Percentiles rank a stretch among this genome's conserved stretches.
These are phyloP conservation scores for Diaporthe humulicola DNA, from an alignment of 2,329 filamentous ascomycete genomes.

Conservation along the genomic window DNA sequence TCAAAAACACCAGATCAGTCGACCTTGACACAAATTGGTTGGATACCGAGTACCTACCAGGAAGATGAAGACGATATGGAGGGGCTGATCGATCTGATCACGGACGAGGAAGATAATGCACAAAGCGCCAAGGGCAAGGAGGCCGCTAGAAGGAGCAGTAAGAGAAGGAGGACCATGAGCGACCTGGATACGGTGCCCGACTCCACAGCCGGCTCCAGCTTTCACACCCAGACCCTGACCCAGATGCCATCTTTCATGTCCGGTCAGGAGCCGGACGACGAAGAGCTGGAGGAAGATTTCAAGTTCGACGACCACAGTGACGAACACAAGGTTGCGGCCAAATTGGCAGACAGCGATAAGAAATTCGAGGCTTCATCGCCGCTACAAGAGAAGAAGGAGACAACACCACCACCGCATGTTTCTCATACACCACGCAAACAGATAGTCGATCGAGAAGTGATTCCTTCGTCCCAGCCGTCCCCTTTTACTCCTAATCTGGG, in stretches of 20 bases:
- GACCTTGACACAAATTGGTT: slow-evolving; percentile 51
- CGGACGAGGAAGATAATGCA: slow-evolving; percentile 12
- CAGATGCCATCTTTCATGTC: slow-evolving; percentile 46
- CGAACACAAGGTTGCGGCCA: neutral
- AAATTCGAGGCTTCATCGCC: neutral
- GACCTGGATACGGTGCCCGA: slow-evolving; percentile 38
- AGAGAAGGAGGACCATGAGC: slow-evolving; percentile 47
- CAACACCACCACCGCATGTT: slow-evolving; percentile 47
- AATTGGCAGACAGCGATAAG: neutral
- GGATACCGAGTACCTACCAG: slow-evolving; percentile 39
- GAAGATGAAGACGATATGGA: slow-evolving; percentile 39
- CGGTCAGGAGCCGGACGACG: slow-evolving; percentile 32
- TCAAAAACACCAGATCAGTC: slow-evolving; percentile 46
- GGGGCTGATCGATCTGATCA: slow-evolving; percentile 10
- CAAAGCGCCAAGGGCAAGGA: slow-evolving; percentile 6
- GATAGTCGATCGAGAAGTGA: slow-evolving; percentile 47
- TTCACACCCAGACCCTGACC: slow-evolving; percentile 52
- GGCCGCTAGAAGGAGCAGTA: slow-evolving; percentile 30
- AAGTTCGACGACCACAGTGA: slow-evolving; percentile 9
- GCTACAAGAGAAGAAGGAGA: slow-evolving; percentile 32
- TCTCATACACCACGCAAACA: slow-evolving; percentile 55
- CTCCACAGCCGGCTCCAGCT: slow-evolving; percentile 44
- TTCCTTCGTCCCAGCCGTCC: slow-evolving; percentile 61
- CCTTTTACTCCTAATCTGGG: slow-evolving; percentile 56
- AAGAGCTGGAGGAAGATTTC: slow-evolving; percentile 41